Conservation (phyloP, 2,329 filamentous ascomycete genomes). For the Sphaerulina populicola region DNA sequence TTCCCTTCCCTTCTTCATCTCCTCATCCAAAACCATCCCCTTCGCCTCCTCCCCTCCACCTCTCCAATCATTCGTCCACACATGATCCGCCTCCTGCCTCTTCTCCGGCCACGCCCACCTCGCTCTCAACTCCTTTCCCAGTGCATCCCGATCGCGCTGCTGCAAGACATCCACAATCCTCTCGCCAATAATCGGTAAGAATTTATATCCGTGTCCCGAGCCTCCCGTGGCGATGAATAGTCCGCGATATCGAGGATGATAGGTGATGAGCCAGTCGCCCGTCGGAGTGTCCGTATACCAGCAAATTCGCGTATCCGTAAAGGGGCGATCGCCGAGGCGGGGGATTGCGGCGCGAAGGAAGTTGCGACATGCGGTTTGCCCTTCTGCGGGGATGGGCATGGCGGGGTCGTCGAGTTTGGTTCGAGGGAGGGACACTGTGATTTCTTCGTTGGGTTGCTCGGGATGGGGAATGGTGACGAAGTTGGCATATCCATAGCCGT, state of each 20-base stretch:
- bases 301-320: conserved; percentile 44
- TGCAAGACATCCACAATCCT: conserved; percentile 47
- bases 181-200: conserved; percentile 51
- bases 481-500: conserved; percentile 45
- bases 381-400: conserved; percentile 50
- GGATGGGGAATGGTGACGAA: conserved; percentile 41
- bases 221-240: conserved; percentile 55
- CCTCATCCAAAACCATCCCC: conserved; percentile 32
- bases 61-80: conserved; percentile 36
- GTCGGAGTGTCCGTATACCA: conserved; percentile 52
- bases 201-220: conserved; percentile 56
- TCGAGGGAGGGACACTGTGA: conserved; percentile 44
- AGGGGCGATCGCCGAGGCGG: conserved; percentile 35
- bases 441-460: conserved; percentile 33
- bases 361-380: conserved; percentile 51
- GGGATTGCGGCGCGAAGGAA: conserved; percentile 51
- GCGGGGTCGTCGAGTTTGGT: conserved; percentile 40
- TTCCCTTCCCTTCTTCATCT: conserved; percentile 22
- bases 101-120: conserved; percentile 53
- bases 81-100: conserved; percentile 29
- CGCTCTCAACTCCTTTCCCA: conserved; percentile 45
- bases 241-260: conserved; percentile 43
- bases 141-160: conserved; percentile 32
- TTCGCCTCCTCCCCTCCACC: conserved; percentile 32
- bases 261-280: conserved; percentile 49